These are phyloP conservation scores for Stagonosporopsis vannaccii DNA, from an alignment of 2,329 filamentous ascomycete species.

Conservation along the genomic window DNA sequence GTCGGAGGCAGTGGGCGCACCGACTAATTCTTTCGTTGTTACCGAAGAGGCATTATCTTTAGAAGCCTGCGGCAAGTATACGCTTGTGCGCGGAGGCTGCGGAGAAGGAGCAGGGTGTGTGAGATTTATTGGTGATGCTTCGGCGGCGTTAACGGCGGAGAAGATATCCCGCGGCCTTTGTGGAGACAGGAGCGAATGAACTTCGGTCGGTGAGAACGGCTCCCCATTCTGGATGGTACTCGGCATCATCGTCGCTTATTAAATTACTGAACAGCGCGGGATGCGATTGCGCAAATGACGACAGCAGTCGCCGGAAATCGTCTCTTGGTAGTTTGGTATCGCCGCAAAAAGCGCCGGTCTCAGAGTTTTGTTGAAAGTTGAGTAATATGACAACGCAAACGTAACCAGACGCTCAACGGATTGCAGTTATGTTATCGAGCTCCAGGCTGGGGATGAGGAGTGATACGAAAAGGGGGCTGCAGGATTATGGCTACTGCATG, in stretches of 20 bases:
- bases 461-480: constrained; percentile 23
- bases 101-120: constrained; percentile 36
- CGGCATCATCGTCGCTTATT: constrained; percentile 35
- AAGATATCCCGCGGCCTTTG: constrained; percentile 34
- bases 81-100: constrained; percentile 34
- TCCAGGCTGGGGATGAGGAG: constrained; percentile 31
- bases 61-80: constrained; percentile 29
- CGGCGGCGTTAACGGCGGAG: constrained; percentile 45
- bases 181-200: constrained; percentile 47
- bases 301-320: constrained; percentile 11
- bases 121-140: constrained; percentile 34
- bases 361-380: constrained; percentile 1
- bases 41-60: constrained; percentile 40
- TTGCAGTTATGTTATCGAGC: constrained; percentile 23
- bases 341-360: constrained; percentile 22
- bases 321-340: constrained; percentile 12
- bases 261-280: constrained; percentile 21
- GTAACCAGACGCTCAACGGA: constrained; percentile 42
- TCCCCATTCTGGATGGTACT: constrained; percentile 35
- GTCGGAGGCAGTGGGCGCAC: constrained; percentile 34
- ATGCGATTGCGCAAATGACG: constrained; percentile 23
- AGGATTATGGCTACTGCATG: constrained; percentile 43
- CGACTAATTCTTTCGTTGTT: constrained; percentile 38
- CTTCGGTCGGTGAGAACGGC: constrained; percentile 44
- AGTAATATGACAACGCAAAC: constrained; percentile 17